Evolutionary conservation across 805 yeast species (phyloP), one percentile per base, ranked within the genome.

Genomic region (Wickerhamomyces alni): DNA sequence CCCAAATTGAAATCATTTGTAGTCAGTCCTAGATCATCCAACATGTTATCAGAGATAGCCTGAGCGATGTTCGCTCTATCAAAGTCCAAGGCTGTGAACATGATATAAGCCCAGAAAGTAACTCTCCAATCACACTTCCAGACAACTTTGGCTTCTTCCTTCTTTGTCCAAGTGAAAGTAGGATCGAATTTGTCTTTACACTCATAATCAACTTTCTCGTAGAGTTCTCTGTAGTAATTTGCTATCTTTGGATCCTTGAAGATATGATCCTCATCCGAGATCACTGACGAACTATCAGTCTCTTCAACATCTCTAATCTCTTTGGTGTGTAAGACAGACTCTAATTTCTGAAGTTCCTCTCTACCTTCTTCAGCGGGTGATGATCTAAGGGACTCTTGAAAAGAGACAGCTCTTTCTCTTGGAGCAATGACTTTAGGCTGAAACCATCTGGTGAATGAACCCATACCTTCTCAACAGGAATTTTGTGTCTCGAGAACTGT

Each of bases 1-100:
- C 84, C 87, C 30, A 65, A 53, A 55, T 81, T 82, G 54, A 70
- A 78, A 41, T 80, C 74, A 48, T 73, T 62, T 12, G 82, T 77
- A n/a, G 70, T 69, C 51, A 81, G 49, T 1, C 62, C 52, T 40
- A 79, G 60, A 46, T 79, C 82, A 3, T 54, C 59, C 38, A 78
- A 57, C 48, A 80, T 47, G 46, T 74, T 69, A 46, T 77, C 86
- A 0, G 85, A 65, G 5, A 75, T 63, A 8, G 82, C 82, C 50
- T 77, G 81, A 3, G 65, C 53, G 36, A 80, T 57, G 53, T 80
- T 79, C 37, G 71, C 70, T 49, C 86, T 61, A 57, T 77, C 84
- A 41, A 78, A 57, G 51, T 79, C 77, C 40, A 80, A 64, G 8
- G 77, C 76, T 32, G 74, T 60, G 52, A 79, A 79, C 75, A 78